phyloP scores from a whole-genome alignment of 768 basidiomycete genomes.

The Hydnum rufescens region DNA sequence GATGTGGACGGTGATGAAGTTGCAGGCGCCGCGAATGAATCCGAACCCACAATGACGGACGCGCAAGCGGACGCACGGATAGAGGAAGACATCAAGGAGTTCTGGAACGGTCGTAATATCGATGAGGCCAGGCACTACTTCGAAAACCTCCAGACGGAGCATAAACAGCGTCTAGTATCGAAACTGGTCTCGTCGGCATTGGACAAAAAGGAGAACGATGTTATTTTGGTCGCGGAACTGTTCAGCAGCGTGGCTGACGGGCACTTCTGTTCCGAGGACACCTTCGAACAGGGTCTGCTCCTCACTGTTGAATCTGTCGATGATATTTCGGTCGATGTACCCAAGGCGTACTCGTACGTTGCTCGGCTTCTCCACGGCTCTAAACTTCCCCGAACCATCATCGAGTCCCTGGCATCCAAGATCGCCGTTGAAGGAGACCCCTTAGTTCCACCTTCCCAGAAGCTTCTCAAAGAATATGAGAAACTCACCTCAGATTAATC shows the following conservation, averaged over 20 bases:
- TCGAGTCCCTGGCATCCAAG: slow-evolving; percentile 17
- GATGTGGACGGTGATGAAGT: neutral
- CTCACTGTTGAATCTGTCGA: slow-evolving; percentile 59
- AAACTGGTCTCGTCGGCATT: slow-evolving; percentile 54
- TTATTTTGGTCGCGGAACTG: slow-evolving; percentile 54
- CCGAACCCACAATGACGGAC: slow-evolving; percentile 39
- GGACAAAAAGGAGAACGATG: slow-evolving; percentile 66
- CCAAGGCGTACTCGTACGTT: slow-evolving; percentile 61
- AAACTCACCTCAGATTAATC: too few relatives aligned
- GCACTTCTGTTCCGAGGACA: slow-evolving; percentile 33
- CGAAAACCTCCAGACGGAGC: slow-evolving; percentile 41
- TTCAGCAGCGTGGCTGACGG: slow-evolving; percentile 44
- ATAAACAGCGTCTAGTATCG: slow-evolving; percentile 49
- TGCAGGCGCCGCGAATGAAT: too few relatives aligned
- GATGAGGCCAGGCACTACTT: slow-evolving; percentile 83
- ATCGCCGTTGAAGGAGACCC: slow-evolving; percentile 21
- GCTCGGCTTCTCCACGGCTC: slow-evolving; percentile 56
- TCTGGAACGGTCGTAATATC: slow-evolving; percentile 64
- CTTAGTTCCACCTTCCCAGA: slow-evolving; percentile 18
- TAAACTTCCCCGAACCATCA: slow-evolving; percentile 33
- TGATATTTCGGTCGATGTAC: slow-evolving; percentile 79
- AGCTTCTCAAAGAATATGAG: slow-evolving; percentile 16
- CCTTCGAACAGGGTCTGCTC: slow-evolving; percentile 58
- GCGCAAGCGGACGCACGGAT: slow-evolving; percentile 56
- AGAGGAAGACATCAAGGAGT: slow-evolving; percentile 65